Evolutionary conservation across 2,329 filamentous ascomycete species (phyloP), one percentile per base, ranked within the genome.

Genomic region (Fusarium sambucinum): DNA sequence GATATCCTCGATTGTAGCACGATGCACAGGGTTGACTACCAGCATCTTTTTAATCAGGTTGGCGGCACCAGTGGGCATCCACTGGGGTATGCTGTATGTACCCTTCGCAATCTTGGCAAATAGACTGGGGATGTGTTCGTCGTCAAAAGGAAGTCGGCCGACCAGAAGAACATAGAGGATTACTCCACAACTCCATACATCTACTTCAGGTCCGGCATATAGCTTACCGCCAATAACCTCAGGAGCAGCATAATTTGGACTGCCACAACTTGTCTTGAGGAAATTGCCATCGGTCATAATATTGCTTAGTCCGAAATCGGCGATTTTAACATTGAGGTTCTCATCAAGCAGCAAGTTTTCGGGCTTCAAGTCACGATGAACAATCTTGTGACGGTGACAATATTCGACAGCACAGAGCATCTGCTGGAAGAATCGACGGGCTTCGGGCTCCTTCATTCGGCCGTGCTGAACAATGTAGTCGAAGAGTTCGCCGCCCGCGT

Each of bases 231-330:
- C 96, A 76, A 99, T 98, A 63, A 99, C 96, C 79, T 99, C 96
- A 9, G 96, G 96, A 1, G 96, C 96, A 14, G 96, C 96, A 79
- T 99, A 99, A 80, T 99, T 99, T 41, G 96, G 96, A 77, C 95
- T 98, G 54, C 96, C 96, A 75, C 96, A 99, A 78, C 94, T 98
- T 2, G 96, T 99, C 83, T 97, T 98, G 75, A 99, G 87, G 77
- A 99, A 99, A 78, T 99, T 99, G 27, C 96, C 96, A 77, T 99
- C 96, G 0, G 96, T 98, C 96, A 99, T 99, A 81, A 99, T 99
- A 78, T 99, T 99, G 83, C 95, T 98, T 59, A 99, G 85, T 59
- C 96, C 96, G 73, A 99, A 99, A 81, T 99, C 96, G 74, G 96
- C 96, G 82, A 99, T 99, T 84, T 99, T 99, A 81, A 99, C 95